Base-by-base conservation (phyloP, 139 green algal species). In the Ettlia oleoabundans region DNA sequence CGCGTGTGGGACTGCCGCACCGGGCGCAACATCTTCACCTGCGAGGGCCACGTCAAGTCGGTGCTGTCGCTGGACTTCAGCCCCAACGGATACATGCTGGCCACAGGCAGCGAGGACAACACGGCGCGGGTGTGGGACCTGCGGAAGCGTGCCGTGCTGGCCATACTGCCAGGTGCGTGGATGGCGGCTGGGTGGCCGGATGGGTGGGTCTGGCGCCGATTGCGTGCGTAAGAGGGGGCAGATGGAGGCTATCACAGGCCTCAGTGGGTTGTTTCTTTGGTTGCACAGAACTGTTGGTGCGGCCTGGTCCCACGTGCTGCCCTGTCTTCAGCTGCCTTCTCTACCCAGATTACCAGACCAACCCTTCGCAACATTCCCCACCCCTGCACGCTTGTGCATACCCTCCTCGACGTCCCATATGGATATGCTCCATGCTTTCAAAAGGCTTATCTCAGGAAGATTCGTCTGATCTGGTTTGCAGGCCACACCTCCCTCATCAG, bases 1-100 rank as follows among this genome's bases (percentile, higher is more conserved):
- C 90, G 94, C 10, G 67, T 99, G 7, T 99, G 96, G 97, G 97
- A 99, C 80, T 82, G 94, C 55, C 90, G 97, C 32, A 98, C 92
- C 0, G 97, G 97, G 21, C 86, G 91, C 73, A 95, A 89, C 85
- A 91, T 98, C 42, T 68, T 94, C 38, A 82, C 85, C 35, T 87
- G 98, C 65, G 80, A 96, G 75, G 97, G 97, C 4, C 97, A 99
- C 81, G 92, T 96, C 26, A 96, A 98, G 85, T 82, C 88, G 71
- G 80, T 99, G 7, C 89, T 99, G 42, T 81, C 83, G 1, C 77
- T 96, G 0, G 95, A 98, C 84, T 98, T 98, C 76, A 90, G 89
- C 0, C 94, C 94, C 32, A 95, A 97, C 76, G 97, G 97, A 13
- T 95, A 94, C 86, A 86, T 92, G 62, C 42, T 96, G 21, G 90